A percentile compares a stretch with the other conserved stretches of the same genome.
Conservation (phyloP, 148 eudicot species). For the Heliosperma pusillum region DNA sequence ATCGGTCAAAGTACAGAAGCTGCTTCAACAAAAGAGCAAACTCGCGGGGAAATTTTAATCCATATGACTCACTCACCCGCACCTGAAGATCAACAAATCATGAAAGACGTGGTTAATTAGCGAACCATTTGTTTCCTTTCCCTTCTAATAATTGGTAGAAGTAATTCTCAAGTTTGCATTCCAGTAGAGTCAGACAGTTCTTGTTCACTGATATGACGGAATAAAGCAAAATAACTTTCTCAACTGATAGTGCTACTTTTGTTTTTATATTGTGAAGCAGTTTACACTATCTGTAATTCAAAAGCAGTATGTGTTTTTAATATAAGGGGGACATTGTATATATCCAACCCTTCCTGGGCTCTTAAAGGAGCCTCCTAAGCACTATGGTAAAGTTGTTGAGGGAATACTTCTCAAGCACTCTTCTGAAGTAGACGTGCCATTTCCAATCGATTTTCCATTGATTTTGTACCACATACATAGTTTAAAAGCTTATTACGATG, state of each 20-base stretch:
- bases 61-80: conserved; percentile 95
- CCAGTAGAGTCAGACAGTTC: not conserved
- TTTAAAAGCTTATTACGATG: not conserved
- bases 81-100: conserved; percentile 42
- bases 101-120: not conserved
- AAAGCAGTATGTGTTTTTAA: not conserved
- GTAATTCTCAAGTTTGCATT: not conserved
- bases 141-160: not conserved
- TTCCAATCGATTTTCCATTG: not conserved
- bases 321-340: not conserved
- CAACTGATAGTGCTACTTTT: not conserved
- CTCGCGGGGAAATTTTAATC: conserved; percentile 89
- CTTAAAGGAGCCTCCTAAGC: not conserved
- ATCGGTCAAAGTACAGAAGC: conserved; percentile 93
- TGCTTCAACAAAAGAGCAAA: conserved; percentile 97
- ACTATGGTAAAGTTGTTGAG: not conserved
- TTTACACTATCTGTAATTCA: not conserved
- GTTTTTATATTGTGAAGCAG: not conserved
- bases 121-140: not conserved
- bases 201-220: too few species aligned
- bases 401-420: not conserved
- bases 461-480: not conserved
- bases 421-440: not conserved
- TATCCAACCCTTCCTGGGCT: not conserved
- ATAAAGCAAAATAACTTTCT: not conserved